Percentiles rank a stretch among this genome's conserved stretches.
Conservation (phyloP, 805 yeast species). For the Candida gorgasii region DNA sequence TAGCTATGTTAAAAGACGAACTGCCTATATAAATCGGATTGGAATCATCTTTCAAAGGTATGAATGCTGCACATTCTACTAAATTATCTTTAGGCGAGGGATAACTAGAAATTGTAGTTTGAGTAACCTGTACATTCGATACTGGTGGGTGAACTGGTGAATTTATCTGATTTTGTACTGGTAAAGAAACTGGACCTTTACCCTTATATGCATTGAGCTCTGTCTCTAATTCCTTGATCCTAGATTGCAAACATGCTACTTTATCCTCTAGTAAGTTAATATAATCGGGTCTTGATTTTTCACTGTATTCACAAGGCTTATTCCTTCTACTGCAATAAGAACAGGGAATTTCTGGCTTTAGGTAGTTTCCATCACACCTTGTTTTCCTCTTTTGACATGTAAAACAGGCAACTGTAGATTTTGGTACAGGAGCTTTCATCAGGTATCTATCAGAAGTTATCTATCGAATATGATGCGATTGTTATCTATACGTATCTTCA, state of each 20-base stretch:
- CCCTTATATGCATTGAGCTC: no score
- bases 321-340: not conserved
- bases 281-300: constrained; percentile 1
- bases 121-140: no score
- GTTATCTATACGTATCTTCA: no score
- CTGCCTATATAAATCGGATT: constrained; percentile 8
- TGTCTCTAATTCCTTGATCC: not conserved
- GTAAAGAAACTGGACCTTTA: no score
- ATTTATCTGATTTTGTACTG: no score
- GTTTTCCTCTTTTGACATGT: not conserved
- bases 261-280: constrained; percentile 1
- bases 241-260: not conserved
- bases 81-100: no score
- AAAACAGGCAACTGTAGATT: not conserved
- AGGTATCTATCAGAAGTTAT: not conserved
- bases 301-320: not conserved
- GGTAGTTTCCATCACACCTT: not conserved
- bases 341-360: not conserved
- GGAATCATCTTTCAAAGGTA: constrained; percentile 11
- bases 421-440: not conserved
- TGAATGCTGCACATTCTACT: constrained; percentile 10
- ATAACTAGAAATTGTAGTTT: no score
- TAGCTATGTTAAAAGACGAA: constrained; percentile 9
- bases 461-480: not conserved
- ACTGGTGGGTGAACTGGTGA: no score